Conservation (phyloP, 257 asterid species). For the Orobanche coerulescens region DNA sequence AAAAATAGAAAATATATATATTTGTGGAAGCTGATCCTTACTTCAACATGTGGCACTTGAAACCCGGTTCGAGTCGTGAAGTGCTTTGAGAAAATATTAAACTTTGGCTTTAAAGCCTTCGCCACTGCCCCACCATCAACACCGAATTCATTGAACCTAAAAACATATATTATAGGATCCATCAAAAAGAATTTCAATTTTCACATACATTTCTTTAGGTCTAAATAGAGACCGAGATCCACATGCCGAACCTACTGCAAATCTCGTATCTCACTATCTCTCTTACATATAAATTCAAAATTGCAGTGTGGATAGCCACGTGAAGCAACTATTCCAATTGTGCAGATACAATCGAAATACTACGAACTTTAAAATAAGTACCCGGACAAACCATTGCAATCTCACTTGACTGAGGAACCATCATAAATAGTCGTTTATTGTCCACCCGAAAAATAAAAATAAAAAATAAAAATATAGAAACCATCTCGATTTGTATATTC, state of each 20-base stretch:
- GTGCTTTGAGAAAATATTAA: conserved; percentile 53
- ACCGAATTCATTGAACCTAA: conserved; percentile 69
- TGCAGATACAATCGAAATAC: neutral
- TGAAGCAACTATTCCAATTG: neutral
- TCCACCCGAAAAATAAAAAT: too few relatives aligned
- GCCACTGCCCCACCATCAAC: conserved; percentile 80
- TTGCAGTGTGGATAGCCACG: neutral
- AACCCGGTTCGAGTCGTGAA: conserved; percentile 50
- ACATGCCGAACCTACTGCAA: neutral
- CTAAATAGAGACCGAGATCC: neutral
- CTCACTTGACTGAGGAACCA: neutral
- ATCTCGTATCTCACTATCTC: too few relatives aligned
- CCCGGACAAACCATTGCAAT: neutral
- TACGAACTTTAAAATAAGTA: neutral
- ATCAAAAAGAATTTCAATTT: neutral
- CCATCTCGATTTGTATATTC: neutral
- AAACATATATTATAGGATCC: neutral
- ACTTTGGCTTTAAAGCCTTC: conserved; percentile 53
- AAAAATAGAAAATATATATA: neutral
- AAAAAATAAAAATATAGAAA: neutral
- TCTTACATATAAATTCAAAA: neutral
- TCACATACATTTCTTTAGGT: neutral
- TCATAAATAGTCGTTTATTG: too few relatives aligned
- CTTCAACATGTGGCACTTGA: conserved; percentile 58
- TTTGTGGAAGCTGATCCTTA: conserved; percentile 23